Conservation (phyloP, 495 filamentous ascomycete genomes). For the Penicillium maclennaniae region DNA sequence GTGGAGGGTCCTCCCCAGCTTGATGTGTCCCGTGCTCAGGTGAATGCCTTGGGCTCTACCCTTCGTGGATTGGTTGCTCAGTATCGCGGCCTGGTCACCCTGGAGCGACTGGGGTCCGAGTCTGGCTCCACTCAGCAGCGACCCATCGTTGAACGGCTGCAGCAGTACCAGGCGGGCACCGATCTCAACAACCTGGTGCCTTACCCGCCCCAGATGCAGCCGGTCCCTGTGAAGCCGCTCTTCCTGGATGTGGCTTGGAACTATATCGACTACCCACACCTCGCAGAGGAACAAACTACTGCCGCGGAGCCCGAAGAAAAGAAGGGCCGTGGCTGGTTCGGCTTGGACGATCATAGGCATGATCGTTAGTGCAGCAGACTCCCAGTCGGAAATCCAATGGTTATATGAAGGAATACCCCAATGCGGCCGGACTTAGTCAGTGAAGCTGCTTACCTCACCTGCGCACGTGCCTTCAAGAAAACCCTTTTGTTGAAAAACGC, state of each 20-base stretch:
- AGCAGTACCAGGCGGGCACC: conserved; percentile 65
- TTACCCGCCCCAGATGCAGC: conserved; percentile 78
- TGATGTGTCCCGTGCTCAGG: conserved; percentile 54
- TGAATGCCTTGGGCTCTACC: conserved; percentile 52
- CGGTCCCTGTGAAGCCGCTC: conserved; percentile 89
- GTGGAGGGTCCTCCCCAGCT: conserved; percentile 48
- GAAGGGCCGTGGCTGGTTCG: conserved; percentile 79
- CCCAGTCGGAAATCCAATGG: background rate
- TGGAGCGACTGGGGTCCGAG: conserved; percentile 53
- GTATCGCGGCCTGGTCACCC: conserved; percentile 76
- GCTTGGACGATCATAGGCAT: conserved; percentile 60
- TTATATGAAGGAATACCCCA: background rate
- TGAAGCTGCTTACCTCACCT: background rate
- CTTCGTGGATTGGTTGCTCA: conserved; percentile 67
- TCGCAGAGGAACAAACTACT: conserved; percentile 24
- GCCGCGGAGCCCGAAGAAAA: conserved; percentile 41
- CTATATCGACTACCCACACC: conserved; percentile 88
- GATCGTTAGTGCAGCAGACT: too few relatives aligned
- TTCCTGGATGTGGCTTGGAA: conserved; percentile 98
- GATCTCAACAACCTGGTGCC: conserved; percentile 77
- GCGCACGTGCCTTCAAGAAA: conserved; percentile 10
- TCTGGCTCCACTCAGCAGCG: conserved; percentile 30
- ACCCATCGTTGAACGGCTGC: conserved; percentile 66
- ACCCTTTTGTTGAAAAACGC: conserved; percentile 1
- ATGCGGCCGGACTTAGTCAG: conserved; percentile 7